Percentiles rank a stretch among this genome's conserved stretches.
These are phyloP conservation scores for Smithsoniella earleae DNA, from an alignment of 163 green algal genomes.

Conservation along the genomic window DNA sequence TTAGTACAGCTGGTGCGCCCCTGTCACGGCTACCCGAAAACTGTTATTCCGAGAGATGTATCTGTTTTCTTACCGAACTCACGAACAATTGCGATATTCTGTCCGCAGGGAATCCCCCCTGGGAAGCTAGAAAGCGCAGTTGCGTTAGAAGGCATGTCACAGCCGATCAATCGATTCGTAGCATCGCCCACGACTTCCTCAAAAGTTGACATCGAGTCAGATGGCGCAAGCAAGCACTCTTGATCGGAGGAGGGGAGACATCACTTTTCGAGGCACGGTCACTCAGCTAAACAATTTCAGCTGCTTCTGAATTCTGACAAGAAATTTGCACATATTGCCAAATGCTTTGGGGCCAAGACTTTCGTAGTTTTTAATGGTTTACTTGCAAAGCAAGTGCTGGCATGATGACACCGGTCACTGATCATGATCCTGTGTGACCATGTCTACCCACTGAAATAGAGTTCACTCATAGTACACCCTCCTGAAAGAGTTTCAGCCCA, in stretches of 20 bases:
- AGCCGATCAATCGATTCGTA: slow-evolving; percentile 9
- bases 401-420: neutral
- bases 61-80: neutral
- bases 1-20: slow-evolving; percentile 18
- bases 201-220: neutral
- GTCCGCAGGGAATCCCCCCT: neutral
- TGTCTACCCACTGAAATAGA: no score
- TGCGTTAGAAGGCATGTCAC: neutral
- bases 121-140: neutral
- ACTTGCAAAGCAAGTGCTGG: neutral
- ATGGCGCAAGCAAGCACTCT: neutral
- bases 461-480: neutral
- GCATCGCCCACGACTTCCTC: neutral
- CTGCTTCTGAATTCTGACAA: no score
- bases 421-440: neutral
- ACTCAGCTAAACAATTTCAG: no score
- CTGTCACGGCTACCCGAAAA: neutral
- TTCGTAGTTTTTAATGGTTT: neutral
- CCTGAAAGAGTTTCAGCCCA: neutral
- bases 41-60: neutral
- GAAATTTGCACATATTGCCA: neutral
- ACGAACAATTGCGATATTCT: neutral
- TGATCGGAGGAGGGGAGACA: no score
- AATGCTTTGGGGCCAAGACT: no score
- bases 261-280: no score